Conservation (phyloP, 495 filamentous ascomycete genomes). For the Aspergillus bridgeri region DNA sequence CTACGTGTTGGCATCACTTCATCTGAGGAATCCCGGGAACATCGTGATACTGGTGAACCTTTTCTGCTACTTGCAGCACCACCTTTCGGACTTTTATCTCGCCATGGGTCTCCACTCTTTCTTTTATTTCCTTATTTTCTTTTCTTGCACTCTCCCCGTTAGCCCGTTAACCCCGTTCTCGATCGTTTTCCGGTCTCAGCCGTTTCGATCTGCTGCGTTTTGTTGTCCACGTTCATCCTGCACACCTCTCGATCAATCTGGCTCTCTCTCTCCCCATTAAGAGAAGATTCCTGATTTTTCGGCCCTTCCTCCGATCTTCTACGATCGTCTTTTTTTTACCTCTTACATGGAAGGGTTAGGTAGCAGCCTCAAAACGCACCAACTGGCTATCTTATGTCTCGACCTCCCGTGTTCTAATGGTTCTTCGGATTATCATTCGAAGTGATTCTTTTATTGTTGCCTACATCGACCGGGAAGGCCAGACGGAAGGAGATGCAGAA, state of each 20-base stretch:
- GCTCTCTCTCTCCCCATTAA: neutral
- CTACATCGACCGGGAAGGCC: conserved; percentile 22
- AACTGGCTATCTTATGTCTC: conserved; percentile 42
- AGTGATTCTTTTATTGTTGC: conserved; percentile 9
- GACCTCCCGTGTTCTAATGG: conserved; percentile 13
- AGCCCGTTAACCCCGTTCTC: conserved; percentile 37
- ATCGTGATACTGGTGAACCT: conserved; percentile 28
- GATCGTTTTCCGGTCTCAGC: conserved; percentile 36
- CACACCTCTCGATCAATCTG: neutral
- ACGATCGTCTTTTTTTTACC: conserved; percentile 17
- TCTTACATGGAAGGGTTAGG: conserved; percentile 11
- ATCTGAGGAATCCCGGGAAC: conserved; percentile 34
- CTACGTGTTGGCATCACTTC: conserved; percentile 30
- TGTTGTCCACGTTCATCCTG: conserved; percentile 15
- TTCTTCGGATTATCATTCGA: conserved; percentile 16
- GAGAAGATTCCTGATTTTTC: conserved; percentile 4
- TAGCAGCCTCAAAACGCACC: conserved; percentile 31
- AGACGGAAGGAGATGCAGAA: conserved; percentile 39
- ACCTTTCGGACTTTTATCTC: conserved; percentile 40
- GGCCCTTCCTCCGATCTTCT: conserved; percentile 4
- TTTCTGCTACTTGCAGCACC: conserved; percentile 36
- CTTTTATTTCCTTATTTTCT: conserved; percentile 26
- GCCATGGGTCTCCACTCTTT: conserved; percentile 36
- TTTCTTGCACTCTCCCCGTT: conserved; percentile 34
- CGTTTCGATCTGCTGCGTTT: conserved; percentile 33